Percentiles rank a stretch among this genome's conserved stretches.
Evolutionary conservation across 2,329 filamentous ascomycete genomes (phyloP).

Genomic region (Fusarium xylarioides): DNA sequence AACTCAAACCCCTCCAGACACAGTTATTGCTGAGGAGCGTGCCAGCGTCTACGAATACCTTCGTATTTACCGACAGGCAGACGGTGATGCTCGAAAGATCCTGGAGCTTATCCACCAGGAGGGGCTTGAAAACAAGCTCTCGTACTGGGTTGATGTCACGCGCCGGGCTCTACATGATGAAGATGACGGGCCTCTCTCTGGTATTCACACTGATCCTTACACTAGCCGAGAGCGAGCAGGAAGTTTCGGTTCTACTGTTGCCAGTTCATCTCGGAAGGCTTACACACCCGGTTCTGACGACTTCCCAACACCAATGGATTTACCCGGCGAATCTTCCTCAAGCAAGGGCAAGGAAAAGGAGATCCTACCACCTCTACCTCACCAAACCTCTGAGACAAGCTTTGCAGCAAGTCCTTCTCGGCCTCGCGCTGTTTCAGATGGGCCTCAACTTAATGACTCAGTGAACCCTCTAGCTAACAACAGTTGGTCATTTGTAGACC

Average conservation of each 20-base stretch:
- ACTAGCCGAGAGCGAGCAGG: constrained; percentile 17
- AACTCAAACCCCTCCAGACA: background rate
- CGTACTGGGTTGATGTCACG: constrained; percentile 67
- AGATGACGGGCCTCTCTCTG: background rate
- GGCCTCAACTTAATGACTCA: constrained; percentile 54
- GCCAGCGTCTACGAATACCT: constrained; percentile 50
- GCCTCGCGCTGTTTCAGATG: constrained; percentile 66
- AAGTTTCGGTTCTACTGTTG: constrained; percentile 38
- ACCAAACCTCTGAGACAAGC: constrained; percentile 9
- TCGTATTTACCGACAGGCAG: constrained; percentile 67
- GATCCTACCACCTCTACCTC: constrained; percentile 4
- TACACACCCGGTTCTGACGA: constrained; percentile 41
- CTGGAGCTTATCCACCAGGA: constrained; percentile 69
- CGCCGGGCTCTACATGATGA: constrained; percentile 41
- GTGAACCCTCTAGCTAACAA: constrained; percentile 67
- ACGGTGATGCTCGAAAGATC: constrained; percentile 67
- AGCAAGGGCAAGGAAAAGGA: constrained; percentile 33
- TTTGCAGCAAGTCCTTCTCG: constrained; percentile 45
- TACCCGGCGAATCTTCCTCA: constrained; percentile 5
- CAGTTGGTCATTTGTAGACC: constrained; percentile 65
- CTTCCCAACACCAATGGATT: constrained; percentile 21
- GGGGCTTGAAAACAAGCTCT: constrained; percentile 65
- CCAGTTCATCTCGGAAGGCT: constrained; percentile 37
- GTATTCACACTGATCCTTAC: background rate
- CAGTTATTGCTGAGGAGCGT: constrained; percentile 23